Percentiles rank a stretch among this genome's conserved stretches.
phyloP scores from a whole-genome alignment of 2,329 filamentous ascomycete species.

The Aspergillus fijiensis region DNA sequence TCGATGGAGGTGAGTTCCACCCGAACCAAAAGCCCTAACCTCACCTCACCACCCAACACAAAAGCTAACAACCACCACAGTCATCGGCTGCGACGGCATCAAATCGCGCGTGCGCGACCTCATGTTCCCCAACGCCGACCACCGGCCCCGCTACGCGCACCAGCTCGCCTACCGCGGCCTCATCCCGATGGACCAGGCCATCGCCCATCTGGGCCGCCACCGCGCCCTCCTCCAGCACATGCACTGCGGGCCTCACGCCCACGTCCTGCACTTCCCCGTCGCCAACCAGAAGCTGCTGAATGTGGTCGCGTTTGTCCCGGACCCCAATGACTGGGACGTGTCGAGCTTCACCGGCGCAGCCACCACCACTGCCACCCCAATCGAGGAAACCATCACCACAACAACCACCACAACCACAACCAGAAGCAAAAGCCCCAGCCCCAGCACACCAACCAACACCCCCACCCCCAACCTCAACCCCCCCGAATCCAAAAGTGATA shows the following conservation, averaged over 20 bases:
- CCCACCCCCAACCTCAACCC: no score
- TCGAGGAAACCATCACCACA: no score
- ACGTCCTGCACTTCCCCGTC: slow-evolving; percentile 57
- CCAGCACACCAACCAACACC: no score
- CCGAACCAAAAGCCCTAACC: no score
- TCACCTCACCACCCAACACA: neutral
- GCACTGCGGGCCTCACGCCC: slow-evolving; percentile 58
- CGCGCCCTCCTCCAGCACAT: slow-evolving; percentile 54
- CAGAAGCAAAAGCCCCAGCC: no score
- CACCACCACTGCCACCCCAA: neutral
- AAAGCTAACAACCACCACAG: slow-evolving; percentile 2
- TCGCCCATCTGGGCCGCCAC: slow-evolving; percentile 50
- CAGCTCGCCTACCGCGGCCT: slow-evolving; percentile 64
- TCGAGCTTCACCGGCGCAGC: slow-evolving; percentile 18
- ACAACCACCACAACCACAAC: no score
- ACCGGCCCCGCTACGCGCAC: slow-evolving; percentile 51
- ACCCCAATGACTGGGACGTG: slow-evolving; percentile 20
- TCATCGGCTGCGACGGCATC: slow-evolving; percentile 65
- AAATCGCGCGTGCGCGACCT: slow-evolving; percentile 56
- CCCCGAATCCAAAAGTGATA: no score
- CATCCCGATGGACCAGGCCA: slow-evolving; percentile 58
- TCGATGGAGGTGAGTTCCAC: slow-evolving; percentile 35
- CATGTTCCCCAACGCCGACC: slow-evolving; percentile 50
- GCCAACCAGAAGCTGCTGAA: slow-evolving; percentile 23
- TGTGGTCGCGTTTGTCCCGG: slow-evolving; percentile 26